Evolutionary conservation across 179 eudicot species (phyloP).

Genomic region (Corrigiola litoralis): DNA sequence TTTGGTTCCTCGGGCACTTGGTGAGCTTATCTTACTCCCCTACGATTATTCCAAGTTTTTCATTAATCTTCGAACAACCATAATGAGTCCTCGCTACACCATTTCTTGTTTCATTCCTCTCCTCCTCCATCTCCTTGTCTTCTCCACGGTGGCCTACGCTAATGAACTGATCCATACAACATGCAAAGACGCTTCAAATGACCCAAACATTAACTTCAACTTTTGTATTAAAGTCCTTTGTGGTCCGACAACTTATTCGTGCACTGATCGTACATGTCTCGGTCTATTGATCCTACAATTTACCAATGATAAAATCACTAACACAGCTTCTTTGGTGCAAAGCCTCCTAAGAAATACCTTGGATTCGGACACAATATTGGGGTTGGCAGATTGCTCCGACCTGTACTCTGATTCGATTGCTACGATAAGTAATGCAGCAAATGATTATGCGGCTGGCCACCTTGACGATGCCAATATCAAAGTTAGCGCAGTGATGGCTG

Average conservation of each 20-base stretch:
- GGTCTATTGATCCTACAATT: conserved; percentile 31
- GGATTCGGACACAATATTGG: neutral
- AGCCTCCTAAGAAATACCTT: neutral
- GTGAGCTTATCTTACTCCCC: too few relatives aligned
- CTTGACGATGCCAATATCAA: conserved; percentile 26
- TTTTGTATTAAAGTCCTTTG: conserved; percentile 27
- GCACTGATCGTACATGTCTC: conserved; percentile 21
- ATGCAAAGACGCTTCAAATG: conserved; percentile 26
- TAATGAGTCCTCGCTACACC: neutral
- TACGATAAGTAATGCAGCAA: conserved; percentile 16
- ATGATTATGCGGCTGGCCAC: conserved; percentile 19
- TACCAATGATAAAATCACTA: conserved; percentile 13
- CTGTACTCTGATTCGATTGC: conserved; percentile 22
- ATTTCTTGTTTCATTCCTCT: neutral
- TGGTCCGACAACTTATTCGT: conserved; percentile 18
- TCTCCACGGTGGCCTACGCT: neutral
- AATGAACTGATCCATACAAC: conserved; percentile 22
- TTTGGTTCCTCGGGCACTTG: too few relatives aligned
- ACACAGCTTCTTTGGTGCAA: conserved; percentile 11
- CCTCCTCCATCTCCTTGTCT: neutral
- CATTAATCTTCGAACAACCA: neutral
- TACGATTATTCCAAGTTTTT: too few relatives aligned
- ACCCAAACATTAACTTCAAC: conserved; percentile 27
- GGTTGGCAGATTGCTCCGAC: conserved; percentile 25
- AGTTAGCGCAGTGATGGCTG: conserved; percentile 30